A percentile compares a stretch with the other conserved stretches of the same genome.
Evolutionary conservation across 352 stramenopile species (phyloP).

Genomic region (Phytophthora sansomeana): DNA sequence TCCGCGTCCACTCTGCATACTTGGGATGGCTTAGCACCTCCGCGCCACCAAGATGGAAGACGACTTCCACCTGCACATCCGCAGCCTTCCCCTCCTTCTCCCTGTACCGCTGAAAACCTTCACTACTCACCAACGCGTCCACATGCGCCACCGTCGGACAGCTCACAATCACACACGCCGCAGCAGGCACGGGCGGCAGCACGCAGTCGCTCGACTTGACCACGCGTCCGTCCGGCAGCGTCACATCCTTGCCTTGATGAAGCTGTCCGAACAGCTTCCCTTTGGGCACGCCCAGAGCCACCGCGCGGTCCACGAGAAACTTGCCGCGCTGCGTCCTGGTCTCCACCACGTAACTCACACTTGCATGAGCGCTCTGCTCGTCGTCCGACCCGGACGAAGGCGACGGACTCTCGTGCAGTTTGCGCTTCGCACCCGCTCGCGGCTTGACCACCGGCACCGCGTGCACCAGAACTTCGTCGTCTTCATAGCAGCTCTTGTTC

Average conservation of each 20-base stretch:
- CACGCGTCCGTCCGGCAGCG: conserved; percentile 63
- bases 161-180: conserved; percentile 58
- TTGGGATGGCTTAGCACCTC: conserved; percentile 64
- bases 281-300: conserved; percentile 76
- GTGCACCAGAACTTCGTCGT: conserved; percentile 67
- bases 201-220: conserved; percentile 79
- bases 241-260: conserved; percentile 83
- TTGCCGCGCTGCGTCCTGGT: conserved; percentile 79
- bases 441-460: conserved; percentile 46
- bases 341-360: conserved; percentile 80
- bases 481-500: conserved; percentile 48
- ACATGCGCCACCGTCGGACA: conserved; percentile 75
- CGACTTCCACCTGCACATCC: conserved; percentile 58
- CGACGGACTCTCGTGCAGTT: conserved; percentile 48
- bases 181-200: conserved; percentile 61
- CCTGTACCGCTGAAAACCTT: conserved; percentile 57
- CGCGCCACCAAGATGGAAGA: conserved; percentile 64
- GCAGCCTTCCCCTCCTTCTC: conserved; percentile 19
- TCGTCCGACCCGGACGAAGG: conserved; percentile 9
- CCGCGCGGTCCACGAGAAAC: conserved; percentile 78
- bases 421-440: conserved; percentile 60
- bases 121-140: conserved; percentile 53
- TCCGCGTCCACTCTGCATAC: conserved; percentile 64
- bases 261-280: conserved; percentile 81
- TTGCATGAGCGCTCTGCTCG: conserved; percentile 38